Conservation (phyloP, 73 alveolate species). For the Strombidium stylifer region DNA sequence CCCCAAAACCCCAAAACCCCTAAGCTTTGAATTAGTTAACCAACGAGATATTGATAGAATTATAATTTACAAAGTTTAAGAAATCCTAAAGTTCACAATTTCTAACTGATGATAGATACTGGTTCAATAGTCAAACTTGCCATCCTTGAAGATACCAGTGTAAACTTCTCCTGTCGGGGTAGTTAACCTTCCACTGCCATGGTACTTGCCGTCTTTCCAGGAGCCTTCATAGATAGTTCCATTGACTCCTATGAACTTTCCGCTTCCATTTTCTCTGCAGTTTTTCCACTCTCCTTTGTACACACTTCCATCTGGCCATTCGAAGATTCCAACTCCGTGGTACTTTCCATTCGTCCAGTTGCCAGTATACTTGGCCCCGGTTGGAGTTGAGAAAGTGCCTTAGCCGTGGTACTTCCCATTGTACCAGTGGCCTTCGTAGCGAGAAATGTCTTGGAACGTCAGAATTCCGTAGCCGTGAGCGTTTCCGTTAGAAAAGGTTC, state of each 20-base stretch:
- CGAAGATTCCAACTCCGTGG: slow-evolving; percentile 51
- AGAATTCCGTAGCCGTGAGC: slow-evolving; percentile 69
- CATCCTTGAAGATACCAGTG: slow-evolving; percentile 42
- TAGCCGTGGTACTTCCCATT: slow-evolving; percentile 57
- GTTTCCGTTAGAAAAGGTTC: slow-evolving; percentile 66
- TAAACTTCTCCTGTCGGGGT: slow-evolving; percentile 33
- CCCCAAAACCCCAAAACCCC: neutral
- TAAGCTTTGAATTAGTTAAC: neutral
- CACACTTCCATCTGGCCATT: slow-evolving; percentile 60
- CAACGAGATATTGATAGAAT: too few species aligned
- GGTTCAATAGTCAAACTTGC: slow-evolving; percentile 26
- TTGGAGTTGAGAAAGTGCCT: slow-evolving; percentile 29
- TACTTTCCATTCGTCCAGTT: slow-evolving; percentile 50
- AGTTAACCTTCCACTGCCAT: slow-evolving; percentile 45
- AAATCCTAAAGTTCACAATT: too few species aligned
- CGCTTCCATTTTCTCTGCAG: slow-evolving; percentile 56
- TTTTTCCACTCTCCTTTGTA: slow-evolving; percentile 59
- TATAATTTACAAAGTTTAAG: too few species aligned
- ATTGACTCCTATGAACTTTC: slow-evolving; percentile 37
- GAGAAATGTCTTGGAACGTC: slow-evolving; percentile 21
- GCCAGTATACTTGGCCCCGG: slow-evolving; percentile 52
- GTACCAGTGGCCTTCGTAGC: slow-evolving; percentile 37
- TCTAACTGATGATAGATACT: too few species aligned
- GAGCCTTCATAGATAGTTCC: slow-evolving; percentile 62
- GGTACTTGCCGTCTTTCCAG: slow-evolving; percentile 43